A percentile compares a stretch with the other conserved stretches of the same genome.
Evolutionary conservation across 106 monocot species (phyloP).

Genomic region (Platanthera zijinensis): DNA sequence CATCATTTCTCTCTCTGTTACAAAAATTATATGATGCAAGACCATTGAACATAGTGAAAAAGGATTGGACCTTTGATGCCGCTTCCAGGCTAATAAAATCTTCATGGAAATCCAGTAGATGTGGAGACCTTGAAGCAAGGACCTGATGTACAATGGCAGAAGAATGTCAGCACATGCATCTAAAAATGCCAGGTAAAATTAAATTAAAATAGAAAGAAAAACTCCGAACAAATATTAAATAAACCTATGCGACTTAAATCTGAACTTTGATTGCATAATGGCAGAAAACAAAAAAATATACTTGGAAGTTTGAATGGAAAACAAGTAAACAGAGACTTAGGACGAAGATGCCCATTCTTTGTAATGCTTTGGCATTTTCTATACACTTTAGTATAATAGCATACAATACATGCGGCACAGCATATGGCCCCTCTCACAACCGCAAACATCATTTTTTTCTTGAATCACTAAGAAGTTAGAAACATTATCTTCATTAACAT

Average conservation of each 20-base stretch:
- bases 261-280: background rate
- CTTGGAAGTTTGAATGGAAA: too few relatives aligned
- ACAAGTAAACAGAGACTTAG: too few relatives aligned
- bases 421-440: too few relatives aligned
- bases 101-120: conserved; percentile 69
- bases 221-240: background rate
- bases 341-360: too few relatives aligned
- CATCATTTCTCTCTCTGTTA: too few relatives aligned
- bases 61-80: conserved; percentile 66
- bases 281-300: background rate
- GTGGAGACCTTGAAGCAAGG: conserved; percentile 66
- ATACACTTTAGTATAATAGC: too few relatives aligned
- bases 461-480: too few relatives aligned
- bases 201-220: background rate
- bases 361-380: too few relatives aligned
- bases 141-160: conserved; percentile 39
- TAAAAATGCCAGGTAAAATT: background rate
- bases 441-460: too few relatives aligned
- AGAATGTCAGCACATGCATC: background rate
- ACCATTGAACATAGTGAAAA: conserved; percentile 1
- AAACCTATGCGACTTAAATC: background rate
- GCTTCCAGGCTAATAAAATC: conserved; percentile 69
- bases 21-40: background rate
- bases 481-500: too few relatives aligned
- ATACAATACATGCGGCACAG: too few relatives aligned